Evolutionary conservation across 257 asterid species (phyloP).

Genomic region (Solanum lycopersicoides): DNA sequence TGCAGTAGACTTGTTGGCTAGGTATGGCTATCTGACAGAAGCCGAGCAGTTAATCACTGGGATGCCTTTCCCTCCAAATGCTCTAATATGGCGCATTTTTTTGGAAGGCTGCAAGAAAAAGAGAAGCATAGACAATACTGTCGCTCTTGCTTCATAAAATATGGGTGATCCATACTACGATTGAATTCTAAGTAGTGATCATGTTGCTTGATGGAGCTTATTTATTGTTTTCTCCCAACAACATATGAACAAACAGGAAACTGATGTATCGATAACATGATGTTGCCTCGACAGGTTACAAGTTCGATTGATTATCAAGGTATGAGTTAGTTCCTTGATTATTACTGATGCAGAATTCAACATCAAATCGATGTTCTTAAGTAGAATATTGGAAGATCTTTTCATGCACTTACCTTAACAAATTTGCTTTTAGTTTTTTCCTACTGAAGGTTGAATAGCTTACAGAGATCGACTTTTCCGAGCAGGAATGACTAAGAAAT

Average conservation of each 20-base stretch:
- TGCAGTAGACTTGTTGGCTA: conserved; percentile 60
- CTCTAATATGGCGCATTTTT: conserved; percentile 64
- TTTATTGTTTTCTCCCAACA: not conserved
- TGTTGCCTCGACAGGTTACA: not conserved
- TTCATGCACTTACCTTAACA: not conserved
- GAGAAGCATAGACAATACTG: conserved; percentile 1
- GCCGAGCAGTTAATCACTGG: conserved; percentile 59
- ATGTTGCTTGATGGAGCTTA: not conserved
- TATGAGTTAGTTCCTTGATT: not conserved
- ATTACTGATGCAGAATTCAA: not conserved
- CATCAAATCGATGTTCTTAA: not conserved
- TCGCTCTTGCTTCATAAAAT: conserved; percentile 14
- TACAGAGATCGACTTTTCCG: not conserved
- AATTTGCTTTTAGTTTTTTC: not conserved
- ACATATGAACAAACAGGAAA: not conserved
- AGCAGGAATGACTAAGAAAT: not conserved
- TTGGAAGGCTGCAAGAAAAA: conserved; percentile 71
- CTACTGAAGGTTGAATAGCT: not conserved
- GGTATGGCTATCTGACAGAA: conserved; percentile 52
- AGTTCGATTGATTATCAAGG: not conserved
- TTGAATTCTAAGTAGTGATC: not conserved
- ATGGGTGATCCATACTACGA: not conserved
- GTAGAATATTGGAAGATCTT: not conserved
- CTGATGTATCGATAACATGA: not conserved
- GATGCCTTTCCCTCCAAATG: conserved; percentile 82